Evolutionary conservation across 139 green algal species (phyloP).

Genomic region (Pleodorina starrii): DNA sequence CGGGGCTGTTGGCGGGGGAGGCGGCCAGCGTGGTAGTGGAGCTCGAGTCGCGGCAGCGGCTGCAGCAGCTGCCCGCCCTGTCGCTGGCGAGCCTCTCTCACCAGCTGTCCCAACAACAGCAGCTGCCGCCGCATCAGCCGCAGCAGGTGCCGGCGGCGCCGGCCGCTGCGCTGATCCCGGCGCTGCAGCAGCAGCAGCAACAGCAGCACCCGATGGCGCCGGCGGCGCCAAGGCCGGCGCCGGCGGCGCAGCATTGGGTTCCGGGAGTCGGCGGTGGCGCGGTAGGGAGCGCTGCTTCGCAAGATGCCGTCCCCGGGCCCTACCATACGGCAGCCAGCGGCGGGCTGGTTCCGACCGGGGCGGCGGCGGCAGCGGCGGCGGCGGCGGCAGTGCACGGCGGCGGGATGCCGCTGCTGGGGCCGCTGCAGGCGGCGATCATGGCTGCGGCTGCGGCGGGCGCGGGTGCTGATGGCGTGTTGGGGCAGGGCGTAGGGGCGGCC

Average conservation of each 20-base stretch:
- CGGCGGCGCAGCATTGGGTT: not conserved
- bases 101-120: not conserved
- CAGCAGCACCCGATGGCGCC: not conserved
- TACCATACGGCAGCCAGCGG: not conserved
- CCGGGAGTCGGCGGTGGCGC: not conserved
- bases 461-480: not conserved
- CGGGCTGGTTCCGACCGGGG: not conserved
- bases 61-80: conserved; percentile 2
- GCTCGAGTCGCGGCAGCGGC: conserved; percentile 25
- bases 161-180: not conserved
- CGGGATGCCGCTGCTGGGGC: not conserved
- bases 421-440: conserved; percentile 11
- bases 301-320: no score
- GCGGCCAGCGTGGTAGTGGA: conserved; percentile 41
- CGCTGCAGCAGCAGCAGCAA: not conserved
- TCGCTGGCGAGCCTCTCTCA: not conserved
- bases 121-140: not conserved
- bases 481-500: not conserved
- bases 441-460: not conserved
- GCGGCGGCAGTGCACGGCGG: not conserved
- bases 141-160: not conserved
- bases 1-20: conserved; percentile 23
- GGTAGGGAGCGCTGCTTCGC: not conserved
- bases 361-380: not conserved
- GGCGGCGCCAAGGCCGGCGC: not conserved